Evolutionary conservation across 805 yeast genomes (phyloP).

Genomic region (Metschnikowia gelsemii): DNA sequence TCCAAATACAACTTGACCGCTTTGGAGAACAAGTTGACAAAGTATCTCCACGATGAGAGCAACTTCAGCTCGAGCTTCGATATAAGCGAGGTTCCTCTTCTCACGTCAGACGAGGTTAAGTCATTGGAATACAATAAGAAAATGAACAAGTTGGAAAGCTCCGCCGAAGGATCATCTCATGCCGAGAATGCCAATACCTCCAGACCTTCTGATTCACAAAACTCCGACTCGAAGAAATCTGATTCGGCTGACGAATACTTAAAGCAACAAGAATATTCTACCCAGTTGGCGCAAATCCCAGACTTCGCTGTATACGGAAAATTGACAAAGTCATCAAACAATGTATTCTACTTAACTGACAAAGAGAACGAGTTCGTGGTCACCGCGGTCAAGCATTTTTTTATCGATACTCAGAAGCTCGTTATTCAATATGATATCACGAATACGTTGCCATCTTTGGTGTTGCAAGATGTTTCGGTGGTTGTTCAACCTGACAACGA

Average conservation of each 20-base stretch:
- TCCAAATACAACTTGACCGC: constrained; percentile 69
- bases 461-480: constrained; percentile 74
- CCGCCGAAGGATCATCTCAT: constrained; percentile 20
- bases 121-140: constrained; percentile 61
- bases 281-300: constrained; percentile 66
- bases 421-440: constrained; percentile 78
- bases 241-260: constrained; percentile 30
- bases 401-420: constrained; percentile 62
- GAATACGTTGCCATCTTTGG: constrained; percentile 78
- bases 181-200: constrained; percentile 20
- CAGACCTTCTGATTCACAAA: constrained; percentile 4
- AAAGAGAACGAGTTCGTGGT: constrained; percentile 92
- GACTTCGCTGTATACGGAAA: constrained; percentile 74
- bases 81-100: constrained; percentile 61
- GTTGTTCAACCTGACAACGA: constrained; percentile 63
- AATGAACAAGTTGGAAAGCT: constrained; percentile 36
- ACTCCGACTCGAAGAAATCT: constrained; percentile 24
- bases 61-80: constrained; percentile 64
- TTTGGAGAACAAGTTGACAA: constrained; percentile 74
- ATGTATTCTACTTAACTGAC: constrained; percentile 73
- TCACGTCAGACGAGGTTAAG: constrained; percentile 66
- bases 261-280: constrained; percentile 63
- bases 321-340: constrained; percentile 66
- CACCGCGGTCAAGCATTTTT: constrained; percentile 77
- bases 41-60: constrained; percentile 60